These are phyloP conservation scores for Capsella bursapastoris DNA, from an alignment of 345 rosid species.

Conservation along the genomic window DNA sequence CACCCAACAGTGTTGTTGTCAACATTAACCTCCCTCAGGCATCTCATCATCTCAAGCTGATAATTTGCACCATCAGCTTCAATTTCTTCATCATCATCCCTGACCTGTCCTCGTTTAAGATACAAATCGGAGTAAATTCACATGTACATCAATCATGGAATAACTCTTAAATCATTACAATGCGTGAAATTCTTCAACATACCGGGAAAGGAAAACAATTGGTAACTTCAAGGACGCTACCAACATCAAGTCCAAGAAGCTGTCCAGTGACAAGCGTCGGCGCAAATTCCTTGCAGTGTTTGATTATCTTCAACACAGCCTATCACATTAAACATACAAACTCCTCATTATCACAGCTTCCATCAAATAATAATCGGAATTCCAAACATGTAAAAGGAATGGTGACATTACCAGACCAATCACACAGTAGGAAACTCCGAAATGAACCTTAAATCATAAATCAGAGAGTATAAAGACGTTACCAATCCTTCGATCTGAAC, in stretches of 20 bases:
- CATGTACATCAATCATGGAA: background rate
- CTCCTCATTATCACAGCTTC: background rate
- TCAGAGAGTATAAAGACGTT: conserved; percentile 4
- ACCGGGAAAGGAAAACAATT: conserved; percentile 99
- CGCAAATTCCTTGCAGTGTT: conserved; percentile 96
- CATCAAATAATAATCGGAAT: background rate
- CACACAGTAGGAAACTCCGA: background rate
- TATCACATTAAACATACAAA: conserved; percentile 37
- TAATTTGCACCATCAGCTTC: conserved; percentile 99
- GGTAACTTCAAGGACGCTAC: conserved; percentile 97
- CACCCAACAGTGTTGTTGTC: conserved; percentile 99
- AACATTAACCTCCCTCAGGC: conserved; percentile 96
- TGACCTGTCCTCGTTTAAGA: conserved; percentile 50
- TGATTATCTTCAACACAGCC: conserved; percentile 92
- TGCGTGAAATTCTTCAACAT: conserved; percentile 18
- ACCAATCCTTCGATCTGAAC: conserved; percentile 99
- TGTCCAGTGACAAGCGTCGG: conserved; percentile 97
- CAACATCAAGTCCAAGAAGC: conserved; percentile 98
- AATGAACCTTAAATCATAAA: background rate
- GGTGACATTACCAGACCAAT: background rate
- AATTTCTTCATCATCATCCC: conserved; percentile 95
- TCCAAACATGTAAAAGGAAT: background rate
- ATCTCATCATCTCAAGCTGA: conserved; percentile 99
- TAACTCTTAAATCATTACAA: background rate
- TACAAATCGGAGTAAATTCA: background rate